phyloP scores from a whole-genome alignment of 352 stramenopile species.

The Sclerospora graminicola region DNA sequence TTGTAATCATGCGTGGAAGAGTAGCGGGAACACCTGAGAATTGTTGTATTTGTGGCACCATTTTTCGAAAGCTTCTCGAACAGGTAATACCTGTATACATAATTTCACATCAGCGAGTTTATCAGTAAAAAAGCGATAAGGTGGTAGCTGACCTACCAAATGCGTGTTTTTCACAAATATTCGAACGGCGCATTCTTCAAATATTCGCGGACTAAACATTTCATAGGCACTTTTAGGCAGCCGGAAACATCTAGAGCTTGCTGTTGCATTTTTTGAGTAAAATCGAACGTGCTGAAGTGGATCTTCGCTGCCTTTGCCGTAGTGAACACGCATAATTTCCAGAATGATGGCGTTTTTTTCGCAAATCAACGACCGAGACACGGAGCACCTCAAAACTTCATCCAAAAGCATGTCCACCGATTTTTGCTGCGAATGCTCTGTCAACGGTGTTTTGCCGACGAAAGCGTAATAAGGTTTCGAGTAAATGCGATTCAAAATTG shows the following conservation, averaged over 20 bases:
- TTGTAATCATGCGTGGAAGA: conserved; percentile 13
- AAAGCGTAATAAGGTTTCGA: conserved; percentile 71
- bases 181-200: conserved; percentile 59
- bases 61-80: conserved; percentile 44
- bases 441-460: conserved; percentile 54
- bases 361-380: conserved; percentile 16
- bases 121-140: neutral
- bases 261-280: conserved; percentile 57
- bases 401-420: conserved; percentile 38
- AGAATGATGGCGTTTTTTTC: conserved; percentile 59
- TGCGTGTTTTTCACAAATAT: conserved; percentile 56
- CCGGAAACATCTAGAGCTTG: conserved; percentile 35
- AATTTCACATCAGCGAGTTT: neutral
- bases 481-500: conserved; percentile 50
- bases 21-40: conserved; percentile 29
- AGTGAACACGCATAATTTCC: conserved; percentile 71
- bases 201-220: conserved; percentile 54
- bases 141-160: conserved; percentile 26
- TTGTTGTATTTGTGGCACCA: conserved; percentile 47
- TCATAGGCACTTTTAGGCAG: conserved; percentile 45
- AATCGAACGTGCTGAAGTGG: conserved; percentile 68
- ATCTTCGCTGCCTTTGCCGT: conserved; percentile 69
- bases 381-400: conserved; percentile 48
- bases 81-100: conserved; percentile 20
- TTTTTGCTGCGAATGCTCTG: conserved; percentile 30